A percentile compares a stretch with the other conserved stretches of the same genome.
Evolutionary conservation across 2,329 filamentous ascomycete species (phyloP).

Genomic region (Diaporthe aspalathi): DNA sequence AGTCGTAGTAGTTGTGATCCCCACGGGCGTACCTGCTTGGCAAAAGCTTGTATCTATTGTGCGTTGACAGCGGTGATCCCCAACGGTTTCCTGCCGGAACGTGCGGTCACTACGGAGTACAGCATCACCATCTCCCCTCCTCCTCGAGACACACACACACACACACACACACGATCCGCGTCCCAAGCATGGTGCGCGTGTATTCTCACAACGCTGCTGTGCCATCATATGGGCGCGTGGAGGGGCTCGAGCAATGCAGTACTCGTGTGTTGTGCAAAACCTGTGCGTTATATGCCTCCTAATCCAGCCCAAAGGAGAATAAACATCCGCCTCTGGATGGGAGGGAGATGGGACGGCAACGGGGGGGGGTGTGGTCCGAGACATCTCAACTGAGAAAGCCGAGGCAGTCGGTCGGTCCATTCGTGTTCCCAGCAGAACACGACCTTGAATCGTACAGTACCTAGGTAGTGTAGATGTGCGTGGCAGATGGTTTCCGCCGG

Average conservation of each 20-base stretch:
- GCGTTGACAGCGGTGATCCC: conserved; percentile 8
- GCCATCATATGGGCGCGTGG: not conserved
- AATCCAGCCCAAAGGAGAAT: not conserved
- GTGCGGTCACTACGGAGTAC: no score
- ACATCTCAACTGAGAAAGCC: not conserved
- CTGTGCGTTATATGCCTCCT: no score
- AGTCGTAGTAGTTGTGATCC: not conserved
- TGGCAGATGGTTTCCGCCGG: not conserved
- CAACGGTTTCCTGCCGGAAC: no score
- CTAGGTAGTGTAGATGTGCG: no score
- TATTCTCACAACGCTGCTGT: not conserved
- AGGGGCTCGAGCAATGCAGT: no score
- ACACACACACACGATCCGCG: no score
- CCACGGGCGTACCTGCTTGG: not conserved
- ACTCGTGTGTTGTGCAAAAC: no score
- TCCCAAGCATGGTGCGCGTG: not conserved
- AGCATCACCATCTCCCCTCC: no score
- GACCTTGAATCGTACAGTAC: not conserved
- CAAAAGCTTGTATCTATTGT: conserved; percentile 5
- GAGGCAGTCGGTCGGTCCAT: not conserved
- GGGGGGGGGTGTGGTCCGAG: not conserved
- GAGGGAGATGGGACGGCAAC: not conserved
- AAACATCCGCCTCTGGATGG: not conserved
- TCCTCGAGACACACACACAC: not conserved
- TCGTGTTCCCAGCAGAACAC: not conserved